Conservation (phyloP, 2,329 filamentous ascomycete genomes). For the Aspergillus unguis region DNA sequence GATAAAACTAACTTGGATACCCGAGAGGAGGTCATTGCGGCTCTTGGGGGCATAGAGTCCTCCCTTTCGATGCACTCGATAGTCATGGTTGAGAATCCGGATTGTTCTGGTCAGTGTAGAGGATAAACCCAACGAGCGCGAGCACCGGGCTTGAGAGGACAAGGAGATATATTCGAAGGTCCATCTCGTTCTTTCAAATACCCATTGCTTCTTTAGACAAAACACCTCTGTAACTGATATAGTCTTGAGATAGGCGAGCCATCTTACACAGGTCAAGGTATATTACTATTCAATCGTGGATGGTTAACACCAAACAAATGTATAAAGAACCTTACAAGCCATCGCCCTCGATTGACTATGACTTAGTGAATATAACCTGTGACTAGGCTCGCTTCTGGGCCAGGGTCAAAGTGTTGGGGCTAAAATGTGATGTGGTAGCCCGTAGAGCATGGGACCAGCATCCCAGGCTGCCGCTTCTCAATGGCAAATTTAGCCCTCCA, state of each 20-base stretch:
- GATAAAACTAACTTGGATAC: background rate
- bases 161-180: background rate
- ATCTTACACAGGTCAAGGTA: background rate
- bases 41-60: background rate
- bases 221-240: too few species aligned
- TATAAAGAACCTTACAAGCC: constrained; percentile 5
- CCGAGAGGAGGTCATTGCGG: constrained; percentile 6
- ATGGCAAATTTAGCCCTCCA: constrained; percentile 55
- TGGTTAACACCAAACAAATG: background rate
- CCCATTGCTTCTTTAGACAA: too few species aligned
- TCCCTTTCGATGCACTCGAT: constrained; percentile 3
- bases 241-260: background rate
- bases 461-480: constrained; percentile 51
- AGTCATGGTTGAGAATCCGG: constrained; percentile 3
- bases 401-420: background rate
- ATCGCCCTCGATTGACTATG: background rate
- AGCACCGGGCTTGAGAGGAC: constrained; percentile 7
- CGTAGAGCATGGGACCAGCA: constrained; percentile 50
- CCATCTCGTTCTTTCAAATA: background rate
- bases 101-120: constrained; percentile 1
- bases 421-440: constrained; percentile 44
- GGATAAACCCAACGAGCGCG: background rate
- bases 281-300: background rate
- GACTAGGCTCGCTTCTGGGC: background rate
- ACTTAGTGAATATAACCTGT: background rate